A percentile compares a stretch with the other conserved stretches of the same genome.
phyloP scores from a whole-genome alignment of 129 eudicot species.

The Flaveria sonorensis region DNA sequence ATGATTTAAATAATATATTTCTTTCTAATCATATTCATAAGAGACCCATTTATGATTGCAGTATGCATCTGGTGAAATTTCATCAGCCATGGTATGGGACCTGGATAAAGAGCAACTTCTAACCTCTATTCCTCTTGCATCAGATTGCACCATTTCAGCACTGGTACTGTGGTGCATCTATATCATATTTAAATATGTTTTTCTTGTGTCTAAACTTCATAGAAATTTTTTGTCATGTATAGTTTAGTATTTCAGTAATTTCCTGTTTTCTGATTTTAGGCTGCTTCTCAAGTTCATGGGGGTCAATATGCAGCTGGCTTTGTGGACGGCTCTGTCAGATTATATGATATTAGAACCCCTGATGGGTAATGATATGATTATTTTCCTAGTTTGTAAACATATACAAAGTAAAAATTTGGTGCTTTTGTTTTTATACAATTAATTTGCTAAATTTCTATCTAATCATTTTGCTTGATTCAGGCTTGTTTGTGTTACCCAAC shows the following conservation, averaged over 20 bases:
- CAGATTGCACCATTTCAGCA: constrained; percentile 84
- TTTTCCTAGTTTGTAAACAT: background rate
- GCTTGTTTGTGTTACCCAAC: constrained; percentile 75
- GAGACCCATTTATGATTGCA: constrained; percentile 25
- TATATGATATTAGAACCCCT: constrained; percentile 88
- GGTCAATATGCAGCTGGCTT: constrained; percentile 95
- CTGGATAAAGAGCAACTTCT: constrained; percentile 95
- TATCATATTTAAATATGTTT: background rate
- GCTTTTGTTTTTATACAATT: background rate
- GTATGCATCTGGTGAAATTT: constrained; percentile 86
- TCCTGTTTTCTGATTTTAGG: constrained; percentile 39
- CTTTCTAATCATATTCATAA: background rate
- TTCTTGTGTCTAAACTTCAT: background rate
- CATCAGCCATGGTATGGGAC: constrained; percentile 94
- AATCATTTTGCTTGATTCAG: constrained; percentile 39
- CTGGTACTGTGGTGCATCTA: constrained; percentile 49
- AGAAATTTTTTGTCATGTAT: background rate
- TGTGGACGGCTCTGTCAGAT: constrained; percentile 85
- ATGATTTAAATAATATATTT: background rate
- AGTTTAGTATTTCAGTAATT: background rate
- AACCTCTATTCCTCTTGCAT: constrained; percentile 59
- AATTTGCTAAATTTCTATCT: background rate
- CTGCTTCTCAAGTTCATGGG: constrained; percentile 91
- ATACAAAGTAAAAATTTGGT: background rate
- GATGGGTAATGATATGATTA: constrained; percentile 54